These are phyloP conservation scores for Leccinum rimulosum DNA, from an alignment of 768 basidiomycete genomes.

Conservation along the genomic window DNA sequence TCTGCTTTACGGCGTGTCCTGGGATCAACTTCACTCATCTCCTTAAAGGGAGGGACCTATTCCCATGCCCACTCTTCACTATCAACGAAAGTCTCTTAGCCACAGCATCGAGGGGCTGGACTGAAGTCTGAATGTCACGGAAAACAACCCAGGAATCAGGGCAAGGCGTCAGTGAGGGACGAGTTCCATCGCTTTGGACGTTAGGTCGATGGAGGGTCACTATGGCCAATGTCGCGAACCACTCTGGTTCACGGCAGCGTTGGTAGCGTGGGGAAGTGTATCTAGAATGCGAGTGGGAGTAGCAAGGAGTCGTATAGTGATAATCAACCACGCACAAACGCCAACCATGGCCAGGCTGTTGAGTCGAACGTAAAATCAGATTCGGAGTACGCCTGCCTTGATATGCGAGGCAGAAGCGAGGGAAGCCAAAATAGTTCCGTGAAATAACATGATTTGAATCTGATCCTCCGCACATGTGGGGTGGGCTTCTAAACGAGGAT, in stretches of 20 bases:
- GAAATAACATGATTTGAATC: conserved; percentile 19
- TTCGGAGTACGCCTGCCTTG: conserved; percentile 18
- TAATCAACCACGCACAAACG: conserved; percentile 24
- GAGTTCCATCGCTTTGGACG: not conserved
- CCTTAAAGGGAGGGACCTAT: conserved; percentile 6
- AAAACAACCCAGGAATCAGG: conserved; percentile 19
- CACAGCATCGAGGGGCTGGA: conserved; percentile 7
- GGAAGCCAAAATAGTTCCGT: conserved; percentile 12
- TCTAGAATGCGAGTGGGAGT: conserved; percentile 2
- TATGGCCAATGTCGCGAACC: not conserved
- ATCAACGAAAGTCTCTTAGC: not conserved
- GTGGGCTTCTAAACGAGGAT: conserved; percentile 15
- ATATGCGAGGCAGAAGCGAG: conserved; percentile 27
- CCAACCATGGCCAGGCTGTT: conserved; percentile 13
- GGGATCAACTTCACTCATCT: conserved; percentile 4
- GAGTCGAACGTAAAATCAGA: conserved; percentile 19
- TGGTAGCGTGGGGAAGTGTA: not conserved
- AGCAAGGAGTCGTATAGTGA: conserved; percentile 3
- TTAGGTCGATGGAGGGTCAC: not conserved
- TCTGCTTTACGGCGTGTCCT: conserved; percentile 12
- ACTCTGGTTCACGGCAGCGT: not conserved
- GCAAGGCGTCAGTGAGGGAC: not conserved
- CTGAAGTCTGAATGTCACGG: conserved; percentile 9
- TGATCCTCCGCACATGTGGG: conserved; percentile 32
- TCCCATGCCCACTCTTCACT: conserved; percentile 13